phyloP scores from a whole-genome alignment of 306 rosid genomes.

The Potentilla sterilis region DNA sequence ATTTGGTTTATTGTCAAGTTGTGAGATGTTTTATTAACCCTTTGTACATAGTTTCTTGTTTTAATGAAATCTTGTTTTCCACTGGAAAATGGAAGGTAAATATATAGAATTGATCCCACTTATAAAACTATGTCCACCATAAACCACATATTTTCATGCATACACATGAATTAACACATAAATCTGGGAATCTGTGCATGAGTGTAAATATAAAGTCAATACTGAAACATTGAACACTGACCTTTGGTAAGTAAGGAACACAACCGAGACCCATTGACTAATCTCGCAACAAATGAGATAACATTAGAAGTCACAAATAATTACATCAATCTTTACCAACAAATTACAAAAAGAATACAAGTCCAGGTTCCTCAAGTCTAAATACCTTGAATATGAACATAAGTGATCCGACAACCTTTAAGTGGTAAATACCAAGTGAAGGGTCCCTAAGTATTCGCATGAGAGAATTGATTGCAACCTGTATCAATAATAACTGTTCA shows the following conservation, averaged over 20 bases:
- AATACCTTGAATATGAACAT: slow-evolving; percentile 97
- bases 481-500: slow-evolving; percentile 14
- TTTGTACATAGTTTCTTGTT: background rate
- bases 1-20: background rate
- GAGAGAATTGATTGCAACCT: slow-evolving; percentile 98
- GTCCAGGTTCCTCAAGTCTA: background rate
- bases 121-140: background rate
- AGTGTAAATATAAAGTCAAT: background rate
- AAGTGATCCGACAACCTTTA: slow-evolving; percentile 92
- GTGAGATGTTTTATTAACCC: background rate
- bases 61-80: background rate
- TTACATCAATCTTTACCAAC: background rate
- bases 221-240: slow-evolving; percentile 35
- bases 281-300: slow-evolving; percentile 46
- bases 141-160: background rate
- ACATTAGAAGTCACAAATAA: slow-evolving; percentile 30
- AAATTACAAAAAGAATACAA: background rate
- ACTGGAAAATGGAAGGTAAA: background rate
- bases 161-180: background rate
- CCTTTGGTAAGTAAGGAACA: slow-evolving; percentile 96
- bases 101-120: background rate
- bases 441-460: slow-evolving; percentile 98
- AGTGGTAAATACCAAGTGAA: slow-evolving; percentile 87
- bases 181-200: background rate
- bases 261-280: slow-evolving; percentile 97